These are phyloP conservation scores for Bassia scoparia DNA, from an alignment of 148 eudicot genomes.

Conservation along the genomic window DNA sequence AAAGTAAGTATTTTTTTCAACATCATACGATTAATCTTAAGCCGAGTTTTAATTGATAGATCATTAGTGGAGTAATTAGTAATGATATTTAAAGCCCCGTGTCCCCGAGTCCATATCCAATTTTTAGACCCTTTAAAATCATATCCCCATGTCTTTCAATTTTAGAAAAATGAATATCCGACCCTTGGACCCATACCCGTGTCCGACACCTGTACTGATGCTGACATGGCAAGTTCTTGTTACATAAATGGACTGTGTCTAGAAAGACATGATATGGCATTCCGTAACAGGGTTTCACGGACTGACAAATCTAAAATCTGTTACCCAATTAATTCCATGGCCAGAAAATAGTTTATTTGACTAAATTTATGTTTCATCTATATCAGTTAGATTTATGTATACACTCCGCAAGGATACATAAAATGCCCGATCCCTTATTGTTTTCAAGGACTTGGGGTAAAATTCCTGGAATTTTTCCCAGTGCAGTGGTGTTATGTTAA, in stretches of 20 bases:
- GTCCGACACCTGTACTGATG: neutral
- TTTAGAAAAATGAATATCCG: neutral
- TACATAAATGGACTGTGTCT: neutral
- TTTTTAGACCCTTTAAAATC: neutral
- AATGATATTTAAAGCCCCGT: too few relatives aligned
- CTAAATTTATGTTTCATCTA: too few relatives aligned
- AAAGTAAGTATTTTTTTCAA: too few relatives aligned
- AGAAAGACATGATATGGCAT: too few relatives aligned
- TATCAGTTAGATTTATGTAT: neutral
- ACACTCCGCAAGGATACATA: neutral
- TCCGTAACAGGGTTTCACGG: too few relatives aligned
- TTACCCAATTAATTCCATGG: too few relatives aligned
- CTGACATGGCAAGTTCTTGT: neutral
- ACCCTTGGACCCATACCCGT: neutral
- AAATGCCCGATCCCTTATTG: neutral
- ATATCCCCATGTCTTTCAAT: neutral
- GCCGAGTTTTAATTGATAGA: too few relatives aligned
- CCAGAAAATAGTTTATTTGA: too few relatives aligned
- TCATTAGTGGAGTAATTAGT: too few relatives aligned
- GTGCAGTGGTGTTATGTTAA: neutral
- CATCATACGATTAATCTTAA: too few relatives aligned
- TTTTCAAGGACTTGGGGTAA: neutral
- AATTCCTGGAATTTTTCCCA: neutral
- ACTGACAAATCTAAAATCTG: too few relatives aligned
- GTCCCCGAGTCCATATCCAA: neutral